A percentile compares a stretch with the other conserved stretches of the same genome.
Evolutionary conservation across 2,329 filamentous ascomycete species (phyloP).

Genomic region (Penicillium italicum): DNA sequence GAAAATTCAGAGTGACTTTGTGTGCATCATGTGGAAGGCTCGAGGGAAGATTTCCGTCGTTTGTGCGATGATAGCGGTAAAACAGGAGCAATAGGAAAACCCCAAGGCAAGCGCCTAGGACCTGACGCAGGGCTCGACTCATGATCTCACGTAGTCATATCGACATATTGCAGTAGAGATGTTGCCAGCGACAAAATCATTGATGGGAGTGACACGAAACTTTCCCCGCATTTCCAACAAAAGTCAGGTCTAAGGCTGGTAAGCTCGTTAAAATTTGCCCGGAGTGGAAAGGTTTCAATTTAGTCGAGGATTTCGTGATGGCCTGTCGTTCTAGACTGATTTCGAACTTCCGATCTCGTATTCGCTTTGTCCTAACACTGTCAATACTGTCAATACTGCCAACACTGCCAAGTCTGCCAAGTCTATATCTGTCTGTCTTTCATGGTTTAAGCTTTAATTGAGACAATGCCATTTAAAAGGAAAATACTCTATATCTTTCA

Average conservation of each 20-base stretch:
- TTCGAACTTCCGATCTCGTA: too few relatives aligned
- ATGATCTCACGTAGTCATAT: conserved; percentile 3
- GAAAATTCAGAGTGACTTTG: background rate
- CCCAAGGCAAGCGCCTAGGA: conserved; percentile 9
- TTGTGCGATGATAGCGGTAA: conserved; percentile 40
- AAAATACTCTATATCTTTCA: too few relatives aligned
- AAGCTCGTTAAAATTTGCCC: background rate
- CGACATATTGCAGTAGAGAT: conserved; percentile 3
- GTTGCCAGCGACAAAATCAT: background rate
- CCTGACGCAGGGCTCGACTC: conserved; percentile 16
- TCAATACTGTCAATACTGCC: too few relatives aligned
- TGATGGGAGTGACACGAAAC: background rate
- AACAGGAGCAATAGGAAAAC: conserved; percentile 9
- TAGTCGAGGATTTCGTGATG: too few relatives aligned
- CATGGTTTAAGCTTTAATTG: too few relatives aligned
- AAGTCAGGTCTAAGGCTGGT: too few relatives aligned
- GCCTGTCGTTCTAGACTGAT: too few relatives aligned
- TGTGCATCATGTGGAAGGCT: background rate
- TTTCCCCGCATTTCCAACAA: background rate
- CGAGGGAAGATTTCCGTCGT: background rate
- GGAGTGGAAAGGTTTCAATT: too few relatives aligned
- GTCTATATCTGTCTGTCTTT: too few relatives aligned
- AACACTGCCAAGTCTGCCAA: too few relatives aligned
- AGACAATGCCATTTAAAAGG: too few relatives aligned
- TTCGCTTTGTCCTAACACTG: too few relatives aligned